Base-by-base conservation (phyloP, 495 filamentous ascomycete species). In the Penicillium dipodomyicola region DNA sequence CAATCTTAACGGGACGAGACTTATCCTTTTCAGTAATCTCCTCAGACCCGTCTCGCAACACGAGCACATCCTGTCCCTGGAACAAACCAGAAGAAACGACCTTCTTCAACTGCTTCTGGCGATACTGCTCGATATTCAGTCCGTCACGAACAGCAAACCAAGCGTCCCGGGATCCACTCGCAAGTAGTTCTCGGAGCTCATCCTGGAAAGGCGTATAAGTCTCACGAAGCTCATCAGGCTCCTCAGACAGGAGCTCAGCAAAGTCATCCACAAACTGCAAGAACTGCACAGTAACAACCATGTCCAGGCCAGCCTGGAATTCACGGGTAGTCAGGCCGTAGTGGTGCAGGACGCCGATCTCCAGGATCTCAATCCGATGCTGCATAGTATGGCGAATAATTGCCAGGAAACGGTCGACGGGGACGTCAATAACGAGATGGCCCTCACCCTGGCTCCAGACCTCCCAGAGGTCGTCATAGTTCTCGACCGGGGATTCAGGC, bases 201-300 rank as follows among this genome's bases (percentile, higher is more conserved):
- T 69, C 59, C 42, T 71, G 54, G 47, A 59, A 65, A 17, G 32
- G 40, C 10, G 15, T 14, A 35, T 69, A 53, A 15, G 50, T 30
- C 5, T 55, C 32, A 17, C 62, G 57, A 41, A 69, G 58, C 3
- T 50, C 20, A 3, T 39, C 25, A 4, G 51, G 22, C 2, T 62
- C 33, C 5, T 54, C 54, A 30, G 65, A 65, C 23, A 76, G 20
- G 5, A 67, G 49, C n/a, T 70, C 69, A 4, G 60, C 61, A 33
- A 67, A 65, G 40, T 77, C 75, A 10, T 62, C 25, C 2, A 74
- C 44, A 52, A 71, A 76, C 48, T 75, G 72, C 19, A 65, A 60
- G 25, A 67, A 72, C n/a, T 67, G 51, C 27, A 74, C 67, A 6
- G 49, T 60, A 30, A 77, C 63, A 9, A 74, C 63, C 15, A 75